Conservation (phyloP, 2,329 filamentous ascomycete species). For the Aspergillus pseudoglaucus region DNA sequence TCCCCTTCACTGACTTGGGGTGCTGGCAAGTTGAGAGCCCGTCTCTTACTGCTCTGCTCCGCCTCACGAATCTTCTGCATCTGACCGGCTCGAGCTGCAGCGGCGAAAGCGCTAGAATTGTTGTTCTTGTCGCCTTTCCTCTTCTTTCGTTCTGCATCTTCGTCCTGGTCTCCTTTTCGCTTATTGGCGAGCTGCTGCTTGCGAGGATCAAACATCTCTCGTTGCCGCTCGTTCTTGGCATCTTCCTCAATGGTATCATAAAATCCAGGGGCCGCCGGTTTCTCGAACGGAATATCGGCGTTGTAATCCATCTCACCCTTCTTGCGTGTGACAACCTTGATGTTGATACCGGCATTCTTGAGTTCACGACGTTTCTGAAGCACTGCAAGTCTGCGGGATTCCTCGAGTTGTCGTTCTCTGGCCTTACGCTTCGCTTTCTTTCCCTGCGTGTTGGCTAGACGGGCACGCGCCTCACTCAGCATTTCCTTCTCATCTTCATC, state of each 20-base stretch:
- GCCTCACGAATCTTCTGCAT: slow-evolving; percentile 93
- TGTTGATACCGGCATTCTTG: slow-evolving; percentile 96
- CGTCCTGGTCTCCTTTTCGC: slow-evolving; percentile 85
- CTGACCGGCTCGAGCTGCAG: slow-evolving; percentile 86
- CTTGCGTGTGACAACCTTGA: slow-evolving; percentile 87
- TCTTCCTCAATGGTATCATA: slow-evolving; percentile 87
- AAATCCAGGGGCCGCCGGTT: slow-evolving; percentile 79
- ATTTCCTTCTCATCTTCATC: slow-evolving; percentile 99
- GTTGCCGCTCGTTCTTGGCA: slow-evolving; percentile 71
- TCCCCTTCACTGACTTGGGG: slow-evolving; percentile 91
- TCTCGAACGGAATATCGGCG: slow-evolving; percentile 96
- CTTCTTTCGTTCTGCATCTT: slow-evolving; percentile 71
- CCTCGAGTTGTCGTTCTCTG: slow-evolving; percentile 87
- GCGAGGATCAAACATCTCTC: slow-evolving; percentile 80
- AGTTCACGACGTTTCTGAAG: slow-evolving; percentile 93
- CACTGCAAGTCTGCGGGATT: slow-evolving; percentile 80
- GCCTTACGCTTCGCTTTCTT: slow-evolving; percentile 99
- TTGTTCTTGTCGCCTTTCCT: slow-evolving; percentile 82
- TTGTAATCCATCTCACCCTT: slow-evolving; percentile 99
- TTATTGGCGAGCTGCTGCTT: slow-evolving; percentile 90
- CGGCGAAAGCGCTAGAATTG: slow-evolving; percentile 71
- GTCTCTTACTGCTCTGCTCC: slow-evolving; percentile 90
- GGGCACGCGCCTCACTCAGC: slow-evolving; percentile 93
- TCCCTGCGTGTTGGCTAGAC: slow-evolving; percentile 93
- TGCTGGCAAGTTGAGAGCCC: slow-evolving; percentile 71